Evolutionary conservation across 2,329 filamentous ascomycete species (phyloP).

Genomic region (Pezicula rhizophila): DNA sequence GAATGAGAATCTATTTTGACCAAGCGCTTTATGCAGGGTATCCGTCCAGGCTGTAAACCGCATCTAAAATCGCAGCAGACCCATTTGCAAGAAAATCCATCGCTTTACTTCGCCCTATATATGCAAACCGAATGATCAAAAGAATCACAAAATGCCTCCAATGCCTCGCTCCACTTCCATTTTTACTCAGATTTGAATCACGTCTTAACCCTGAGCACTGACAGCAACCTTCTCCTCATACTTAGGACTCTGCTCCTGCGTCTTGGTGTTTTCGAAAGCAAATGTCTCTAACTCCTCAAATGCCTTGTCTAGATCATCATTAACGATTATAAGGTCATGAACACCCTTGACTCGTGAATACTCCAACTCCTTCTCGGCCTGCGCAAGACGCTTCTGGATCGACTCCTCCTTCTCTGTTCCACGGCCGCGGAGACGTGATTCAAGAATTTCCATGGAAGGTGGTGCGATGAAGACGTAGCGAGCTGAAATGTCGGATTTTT

Average conservation of each 20-base stretch:
- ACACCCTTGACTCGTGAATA: slow-evolving; percentile 63
- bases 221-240: slow-evolving; percentile 7
- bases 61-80: not conserved
- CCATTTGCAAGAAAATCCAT: not conserved
- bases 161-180: not conserved
- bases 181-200: not conserved
- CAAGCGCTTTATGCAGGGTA: not conserved
- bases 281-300: slow-evolving; percentile 48
- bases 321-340: slow-evolving; percentile 60
- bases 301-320: slow-evolving; percentile 56
- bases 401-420: slow-evolving; percentile 74
- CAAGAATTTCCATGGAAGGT: slow-evolving; percentile 67
- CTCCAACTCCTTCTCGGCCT: slow-evolving; percentile 69
- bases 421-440: slow-evolving; percentile 66
- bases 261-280: slow-evolving; percentile 30
- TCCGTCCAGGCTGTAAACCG: not conserved
- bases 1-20: not conserved
- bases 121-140: not conserved
- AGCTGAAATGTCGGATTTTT: slow-evolving; percentile 65
- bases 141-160: not conserved
- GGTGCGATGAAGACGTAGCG: slow-evolving; percentile 83
- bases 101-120: not conserved
- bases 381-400: slow-evolving; percentile 61
- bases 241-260: slow-evolving; percentile 11
- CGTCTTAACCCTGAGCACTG: not conserved